Conservation (phyloP, 371 early-diverging fungal species). For the Batkoa obscura region DNA sequence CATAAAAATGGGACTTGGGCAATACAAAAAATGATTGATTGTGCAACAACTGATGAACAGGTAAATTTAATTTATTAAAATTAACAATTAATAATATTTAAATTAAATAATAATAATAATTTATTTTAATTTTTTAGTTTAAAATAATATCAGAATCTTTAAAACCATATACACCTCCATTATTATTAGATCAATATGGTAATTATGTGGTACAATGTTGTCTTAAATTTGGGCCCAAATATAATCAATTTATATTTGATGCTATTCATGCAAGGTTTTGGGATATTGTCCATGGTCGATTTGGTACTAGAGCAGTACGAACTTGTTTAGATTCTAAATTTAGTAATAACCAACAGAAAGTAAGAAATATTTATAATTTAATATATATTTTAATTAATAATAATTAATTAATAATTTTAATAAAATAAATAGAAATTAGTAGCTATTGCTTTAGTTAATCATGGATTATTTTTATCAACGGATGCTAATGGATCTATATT, state of each 20-base stretch:
- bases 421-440: conserved; percentile 61
- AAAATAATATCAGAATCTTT: conserved; percentile 43
- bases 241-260: conserved; percentile 85
- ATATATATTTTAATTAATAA: too few species aligned
- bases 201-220: conserved; percentile 97
- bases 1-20: conserved; percentile 97
- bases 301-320: conserved; percentile 92
- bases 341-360: too few species aligned
- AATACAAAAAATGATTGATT: conserved; percentile 89
- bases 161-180: conserved; percentile 59
- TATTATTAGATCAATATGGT: conserved; percentile 89
- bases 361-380: too few species aligned
- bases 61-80: too few species aligned
- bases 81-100: too few species aligned
- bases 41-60: conserved; percentile 46
- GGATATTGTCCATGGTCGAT: conserved; percentile 87
- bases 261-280: conserved; percentile 70
- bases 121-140: conserved; percentile 15
- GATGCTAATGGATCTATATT: conserved; percentile 84
- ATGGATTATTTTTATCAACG: conserved; percentile 54
- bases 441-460: conserved; percentile 61
- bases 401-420: too few species aligned
- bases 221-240: conserved; percentile 49
- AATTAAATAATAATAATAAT: neutral
- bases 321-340: conserved; percentile 78